A percentile compares a stretch with the other conserved stretches of the same genome.
phyloP scores from a whole-genome alignment of 2,329 filamentous ascomycete species.

The Aspergillus novoparasiticus region DNA sequence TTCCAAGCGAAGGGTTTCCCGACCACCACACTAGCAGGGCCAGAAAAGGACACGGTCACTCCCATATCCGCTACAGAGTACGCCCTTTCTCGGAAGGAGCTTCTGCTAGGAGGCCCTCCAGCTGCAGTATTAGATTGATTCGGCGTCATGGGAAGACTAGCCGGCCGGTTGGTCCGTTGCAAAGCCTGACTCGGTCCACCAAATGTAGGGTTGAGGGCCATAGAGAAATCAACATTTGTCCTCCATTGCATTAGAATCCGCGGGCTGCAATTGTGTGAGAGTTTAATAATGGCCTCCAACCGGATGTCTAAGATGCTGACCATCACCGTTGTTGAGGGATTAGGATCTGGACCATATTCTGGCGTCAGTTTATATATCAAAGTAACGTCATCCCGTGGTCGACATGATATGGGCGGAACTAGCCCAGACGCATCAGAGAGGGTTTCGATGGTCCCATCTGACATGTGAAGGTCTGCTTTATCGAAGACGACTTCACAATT shows the following conservation, averaged over 20 bases:
- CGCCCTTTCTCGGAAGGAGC: slow-evolving; percentile 40
- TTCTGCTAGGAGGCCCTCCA: slow-evolving; percentile 29
- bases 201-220: slow-evolving; percentile 50
- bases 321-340: slow-evolving; percentile 40
- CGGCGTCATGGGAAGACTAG: slow-evolving; percentile 42
- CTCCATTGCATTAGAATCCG: slow-evolving; percentile 52
- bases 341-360: slow-evolving; percentile 38
- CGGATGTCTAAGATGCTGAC: slow-evolving; percentile 50
- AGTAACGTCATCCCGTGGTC: slow-evolving; percentile 59
- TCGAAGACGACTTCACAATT: slow-evolving; percentile 54
- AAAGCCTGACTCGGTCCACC: slow-evolving; percentile 49
- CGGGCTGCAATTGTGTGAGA: slow-evolving; percentile 46
- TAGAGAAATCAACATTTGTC: slow-evolving; percentile 52
- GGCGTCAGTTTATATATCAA: slow-evolving; percentile 57
- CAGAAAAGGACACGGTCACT: slow-evolving; percentile 59
- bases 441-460: slow-evolving; percentile 50
- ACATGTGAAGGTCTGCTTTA: slow-evolving; percentile 49
- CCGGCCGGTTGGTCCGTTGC: slow-evolving; percentile 49
- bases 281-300: slow-evolving; percentile 45
- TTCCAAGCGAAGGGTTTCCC: slow-evolving; percentile 58
- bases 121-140: slow-evolving; percentile 22
- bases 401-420: slow-evolving; percentile 44
- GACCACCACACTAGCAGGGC: slow-evolving; percentile 52
- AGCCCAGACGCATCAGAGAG: slow-evolving; percentile 41
- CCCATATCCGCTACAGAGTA: slow-evolving; percentile 46